phyloP scores from a whole-genome alignment of 2,329 filamentous ascomycete species.

The Fusarium stilboides region DNA sequence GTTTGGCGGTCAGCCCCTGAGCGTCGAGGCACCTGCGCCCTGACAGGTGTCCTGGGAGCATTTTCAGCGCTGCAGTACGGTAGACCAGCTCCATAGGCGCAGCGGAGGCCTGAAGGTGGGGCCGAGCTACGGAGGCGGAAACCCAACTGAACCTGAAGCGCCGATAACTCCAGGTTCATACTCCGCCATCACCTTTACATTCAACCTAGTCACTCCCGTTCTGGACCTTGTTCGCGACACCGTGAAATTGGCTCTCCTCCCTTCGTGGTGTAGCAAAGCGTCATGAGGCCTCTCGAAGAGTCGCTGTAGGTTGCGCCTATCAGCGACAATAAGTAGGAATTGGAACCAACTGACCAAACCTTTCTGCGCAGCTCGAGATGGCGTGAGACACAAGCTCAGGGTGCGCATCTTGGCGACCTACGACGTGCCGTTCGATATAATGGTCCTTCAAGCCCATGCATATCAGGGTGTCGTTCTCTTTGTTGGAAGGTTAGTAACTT shows the following conservation, averaged over 20 bases:
- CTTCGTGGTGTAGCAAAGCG: slow-evolving; percentile 21
- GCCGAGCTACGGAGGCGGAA: slow-evolving; percentile 32
- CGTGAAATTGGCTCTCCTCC: not conserved
- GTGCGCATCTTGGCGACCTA: slow-evolving; percentile 72
- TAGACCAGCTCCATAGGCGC: not conserved
- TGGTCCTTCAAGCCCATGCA: slow-evolving; percentile 73
- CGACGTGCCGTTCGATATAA: slow-evolving; percentile 75
- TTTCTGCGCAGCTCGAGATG: slow-evolving; percentile 72
- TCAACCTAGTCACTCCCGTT: slow-evolving; percentile 11
- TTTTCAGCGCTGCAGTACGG: slow-evolving; percentile 9
- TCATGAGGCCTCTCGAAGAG: slow-evolving; percentile 58
- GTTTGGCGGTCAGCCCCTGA: slow-evolving; percentile 39
- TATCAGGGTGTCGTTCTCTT: slow-evolving; percentile 83
- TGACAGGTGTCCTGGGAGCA: slow-evolving; percentile 9
- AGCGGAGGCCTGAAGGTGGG: slow-evolving; percentile 29
- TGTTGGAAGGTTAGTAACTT: slow-evolving; percentile 85
- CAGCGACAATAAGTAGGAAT: slow-evolving; percentile 8
- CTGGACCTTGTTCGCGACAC: slow-evolving; percentile 5
- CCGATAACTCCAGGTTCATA: slow-evolving; percentile 29
- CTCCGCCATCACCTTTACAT: slow-evolving; percentile 35
- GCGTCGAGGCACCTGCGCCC: slow-evolving; percentile 14
- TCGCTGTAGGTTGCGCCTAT: slow-evolving; percentile 53
- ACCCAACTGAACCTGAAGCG: slow-evolving; percentile 33
- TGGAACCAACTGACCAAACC: slow-evolving; percentile 44
- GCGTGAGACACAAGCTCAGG: slow-evolving; percentile 73